Evolutionary conservation across 2,329 filamentous ascomycete species (phyloP).

Genomic region (Exophiala sideris): DNA sequence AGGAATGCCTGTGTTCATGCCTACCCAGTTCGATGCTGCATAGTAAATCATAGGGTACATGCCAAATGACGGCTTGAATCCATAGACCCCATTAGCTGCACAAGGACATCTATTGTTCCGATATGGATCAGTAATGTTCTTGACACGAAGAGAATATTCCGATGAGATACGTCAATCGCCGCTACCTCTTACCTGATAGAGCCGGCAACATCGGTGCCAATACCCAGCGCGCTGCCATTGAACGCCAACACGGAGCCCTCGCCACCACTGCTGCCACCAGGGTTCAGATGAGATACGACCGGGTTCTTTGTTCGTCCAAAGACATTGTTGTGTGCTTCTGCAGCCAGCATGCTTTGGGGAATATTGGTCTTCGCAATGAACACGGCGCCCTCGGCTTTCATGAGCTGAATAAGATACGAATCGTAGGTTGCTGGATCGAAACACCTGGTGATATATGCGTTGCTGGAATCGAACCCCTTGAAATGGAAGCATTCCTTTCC

Average conservation of each 20-base stretch:
- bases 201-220: conserved; percentile 59
- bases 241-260: conserved; percentile 60
- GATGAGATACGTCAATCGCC: too few species aligned
- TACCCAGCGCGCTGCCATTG: conserved; percentile 56
- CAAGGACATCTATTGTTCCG: conserved; percentile 38
- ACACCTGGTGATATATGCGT: conserved; percentile 59
- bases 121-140: neutral
- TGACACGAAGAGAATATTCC: neutral
- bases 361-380: conserved; percentile 68
- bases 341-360: conserved; percentile 54
- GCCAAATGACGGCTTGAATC: conserved; percentile 47
- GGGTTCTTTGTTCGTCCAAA: conserved; percentile 61
- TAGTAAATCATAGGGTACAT: conserved; percentile 34
- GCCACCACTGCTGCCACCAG: conserved; percentile 65
- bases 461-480: conserved; percentile 51
- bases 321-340: conserved; percentile 60
- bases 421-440: conserved; percentile 57
- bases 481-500: conserved; percentile 32
- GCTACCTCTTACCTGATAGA: conserved; percentile 33
- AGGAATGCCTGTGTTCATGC: conserved; percentile 38
- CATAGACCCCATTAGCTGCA: conserved; percentile 51
- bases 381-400: conserved; percentile 60
- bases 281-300: conserved; percentile 55
- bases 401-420: conserved; percentile 55
- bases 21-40: conserved; percentile 7